Conservation (phyloP, 495 filamentous ascomycete genomes). For the Penicillium flavigenum region DNA sequence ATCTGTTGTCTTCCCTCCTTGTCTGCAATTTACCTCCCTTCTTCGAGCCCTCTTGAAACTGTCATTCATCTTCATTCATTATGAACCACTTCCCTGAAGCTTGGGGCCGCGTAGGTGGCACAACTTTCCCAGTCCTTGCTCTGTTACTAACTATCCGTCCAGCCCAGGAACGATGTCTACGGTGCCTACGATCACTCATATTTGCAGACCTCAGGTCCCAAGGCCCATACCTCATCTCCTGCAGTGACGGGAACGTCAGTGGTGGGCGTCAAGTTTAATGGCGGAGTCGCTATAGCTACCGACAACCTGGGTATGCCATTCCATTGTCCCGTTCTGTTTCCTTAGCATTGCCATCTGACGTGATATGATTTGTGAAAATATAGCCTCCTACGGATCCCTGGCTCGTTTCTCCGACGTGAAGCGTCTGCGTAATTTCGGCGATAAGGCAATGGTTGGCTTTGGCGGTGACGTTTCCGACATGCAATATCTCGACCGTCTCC, state of each 20-base stretch:
- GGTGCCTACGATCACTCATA: slow-evolving; percentile 87
- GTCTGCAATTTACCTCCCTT: not conserved
- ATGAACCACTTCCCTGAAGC: slow-evolving; percentile 97
- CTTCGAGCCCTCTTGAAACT: not conserved
- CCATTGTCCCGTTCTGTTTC: not conserved
- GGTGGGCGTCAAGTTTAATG: slow-evolving; percentile 88
- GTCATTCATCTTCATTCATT: slow-evolving; percentile 17
- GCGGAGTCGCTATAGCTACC: slow-evolving; percentile 92
- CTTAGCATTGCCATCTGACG: not conserved
- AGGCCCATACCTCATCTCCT: slow-evolving; percentile 82
- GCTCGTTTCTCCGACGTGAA: slow-evolving; percentile 96
- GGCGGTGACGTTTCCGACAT: slow-evolving; percentile 96
- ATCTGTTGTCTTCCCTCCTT: slow-evolving; percentile 15
- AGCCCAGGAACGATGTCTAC: slow-evolving; percentile 96
- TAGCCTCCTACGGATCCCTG: slow-evolving; percentile 96
- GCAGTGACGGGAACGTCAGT: slow-evolving; percentile 97
- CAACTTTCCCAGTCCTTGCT: slow-evolving; percentile 24
- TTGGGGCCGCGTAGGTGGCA: slow-evolving; percentile 84
- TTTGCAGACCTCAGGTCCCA: slow-evolving; percentile 68
- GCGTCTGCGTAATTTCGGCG: slow-evolving; percentile 75
- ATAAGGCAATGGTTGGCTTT: slow-evolving; percentile 75
- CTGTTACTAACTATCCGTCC: slow-evolving; percentile 30
- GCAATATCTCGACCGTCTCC: slow-evolving; percentile 92
- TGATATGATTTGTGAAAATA: slow-evolving; percentile 3
- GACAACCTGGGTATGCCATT: slow-evolving; percentile 82